Conservation (phyloP, 2,329 filamentous ascomycete species). For the Camptophora hylomeconis region DNA sequence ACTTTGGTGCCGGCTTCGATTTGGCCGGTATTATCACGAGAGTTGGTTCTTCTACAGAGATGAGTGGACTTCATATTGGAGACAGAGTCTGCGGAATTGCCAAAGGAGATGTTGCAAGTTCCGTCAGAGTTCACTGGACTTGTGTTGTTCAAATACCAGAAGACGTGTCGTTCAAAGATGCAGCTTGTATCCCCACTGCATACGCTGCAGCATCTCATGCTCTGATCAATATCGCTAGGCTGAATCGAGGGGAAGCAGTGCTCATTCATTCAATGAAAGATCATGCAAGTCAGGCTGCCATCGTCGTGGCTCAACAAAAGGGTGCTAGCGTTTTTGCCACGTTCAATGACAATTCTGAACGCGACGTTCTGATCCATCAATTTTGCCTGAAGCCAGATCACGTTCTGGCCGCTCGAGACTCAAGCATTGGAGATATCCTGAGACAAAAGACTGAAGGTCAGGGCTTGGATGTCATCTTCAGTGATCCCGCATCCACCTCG, state of each 20-base stretch:
- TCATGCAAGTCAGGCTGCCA: slow-evolving; percentile 16
- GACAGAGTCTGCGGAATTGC: slow-evolving; percentile 10
- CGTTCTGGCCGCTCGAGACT: slow-evolving; percentile 6
- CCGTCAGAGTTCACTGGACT: slow-evolving; percentile 3
- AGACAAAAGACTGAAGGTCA: slow-evolving; percentile 3
- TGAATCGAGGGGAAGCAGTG: slow-evolving; percentile 10
- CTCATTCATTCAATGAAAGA: slow-evolving; percentile 13
- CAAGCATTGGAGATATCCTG: slow-evolving; percentile 5
- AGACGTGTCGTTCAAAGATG: slow-evolving; percentile 17
- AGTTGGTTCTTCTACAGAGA: slow-evolving; percentile 15
- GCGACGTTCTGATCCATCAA: slow-evolving; percentile 2
- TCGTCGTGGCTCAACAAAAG: slow-evolving; percentile 11
- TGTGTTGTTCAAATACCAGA: slow-evolving; percentile 18
- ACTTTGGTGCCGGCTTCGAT: slow-evolving; percentile 26
- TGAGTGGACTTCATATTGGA: slow-evolving; percentile 5
- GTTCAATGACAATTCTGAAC: slow-evolving; percentile 8
- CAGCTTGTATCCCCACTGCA: slow-evolving; percentile 17
- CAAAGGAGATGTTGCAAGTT: slow-evolving; percentile 7
- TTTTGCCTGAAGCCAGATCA: slow-evolving; percentile 9
- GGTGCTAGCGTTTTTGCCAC: slow-evolving; percentile 9
- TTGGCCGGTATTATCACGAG: slow-evolving; percentile 23
- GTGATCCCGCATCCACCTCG: no score
- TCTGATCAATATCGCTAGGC: slow-evolving; percentile 11
- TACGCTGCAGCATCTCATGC: slow-evolving; percentile 17
- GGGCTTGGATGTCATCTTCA: slow-evolving; percentile 13